These are phyloP conservation scores for Phlebopus sp. DNA, from an alignment of 1,284 basidiomycete species.

Conservation along the genomic window DNA sequence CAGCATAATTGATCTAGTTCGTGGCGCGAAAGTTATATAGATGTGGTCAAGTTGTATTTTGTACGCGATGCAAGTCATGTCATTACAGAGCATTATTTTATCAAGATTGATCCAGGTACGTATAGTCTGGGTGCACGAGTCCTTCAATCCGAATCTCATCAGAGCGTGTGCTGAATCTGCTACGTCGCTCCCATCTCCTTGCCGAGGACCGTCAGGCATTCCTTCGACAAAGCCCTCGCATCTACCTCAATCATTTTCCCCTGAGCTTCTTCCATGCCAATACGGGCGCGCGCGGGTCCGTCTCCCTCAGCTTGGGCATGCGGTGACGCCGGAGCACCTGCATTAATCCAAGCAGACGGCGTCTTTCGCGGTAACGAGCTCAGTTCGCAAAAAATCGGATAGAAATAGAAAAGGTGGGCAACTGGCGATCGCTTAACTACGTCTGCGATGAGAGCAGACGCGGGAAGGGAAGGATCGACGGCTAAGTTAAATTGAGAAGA, in stretches of 20 bases:
- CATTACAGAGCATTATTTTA: not conserved
- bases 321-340: not conserved
- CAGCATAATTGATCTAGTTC: not conserved
- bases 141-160: not conserved
- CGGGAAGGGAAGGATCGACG: constrained; percentile 44
- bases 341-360: constrained; percentile 63
- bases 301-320: constrained; percentile 5
- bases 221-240: constrained; percentile 63
- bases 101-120: constrained; percentile 1
- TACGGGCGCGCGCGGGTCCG: constrained; percentile 14
- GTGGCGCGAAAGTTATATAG: not conserved
- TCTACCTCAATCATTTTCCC: constrained; percentile 51
- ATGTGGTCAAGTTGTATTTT: not conserved
- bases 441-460: constrained; percentile 58
- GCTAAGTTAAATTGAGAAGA: constrained; percentile 21
- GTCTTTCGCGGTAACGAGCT: constrained; percentile 63
- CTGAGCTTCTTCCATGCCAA: constrained; percentile 31
- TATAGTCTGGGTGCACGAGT: not conserved
- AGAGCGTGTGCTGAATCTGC: not conserved
- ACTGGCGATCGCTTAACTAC: constrained; percentile 67
- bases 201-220: constrained; percentile 72
- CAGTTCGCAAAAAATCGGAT: constrained; percentile 75
- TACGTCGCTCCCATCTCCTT: constrained; percentile 59
- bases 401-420: constrained; percentile 85
- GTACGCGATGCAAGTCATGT: not conserved